phyloP scores from a whole-genome alignment of 2,329 filamentous ascomycete genomes.

The Curvularia eragrostidis region DNA sequence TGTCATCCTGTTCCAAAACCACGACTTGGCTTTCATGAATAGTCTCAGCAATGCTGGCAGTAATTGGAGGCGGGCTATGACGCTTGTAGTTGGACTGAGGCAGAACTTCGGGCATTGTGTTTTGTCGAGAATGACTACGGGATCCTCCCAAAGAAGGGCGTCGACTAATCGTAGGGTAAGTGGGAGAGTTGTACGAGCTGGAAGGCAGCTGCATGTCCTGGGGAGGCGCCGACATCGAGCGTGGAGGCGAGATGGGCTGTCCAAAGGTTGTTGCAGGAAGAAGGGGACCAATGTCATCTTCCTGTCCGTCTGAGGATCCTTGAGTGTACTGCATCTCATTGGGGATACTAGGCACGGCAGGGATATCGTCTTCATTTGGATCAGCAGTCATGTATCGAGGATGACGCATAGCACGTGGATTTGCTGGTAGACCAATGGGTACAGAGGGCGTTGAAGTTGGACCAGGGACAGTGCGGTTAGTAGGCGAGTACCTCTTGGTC shows the following conservation, averaged over 20 bases:
- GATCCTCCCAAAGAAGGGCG: constrained; percentile 48
- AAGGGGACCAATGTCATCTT: constrained; percentile 56
- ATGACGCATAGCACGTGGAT: constrained; percentile 88
- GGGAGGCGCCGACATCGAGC: constrained; percentile 58
- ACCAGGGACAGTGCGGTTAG: constrained; percentile 38
- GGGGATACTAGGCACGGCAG: constrained; percentile 64
- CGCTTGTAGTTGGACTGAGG: constrained; percentile 48
- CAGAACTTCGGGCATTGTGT: constrained; percentile 51
- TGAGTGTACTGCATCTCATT: constrained; percentile 49
- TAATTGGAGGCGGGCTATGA: constrained; percentile 51
- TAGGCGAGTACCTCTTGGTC: constrained; percentile 49
- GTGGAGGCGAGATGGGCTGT: constrained; percentile 47
- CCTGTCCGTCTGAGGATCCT: constrained; percentile 32
- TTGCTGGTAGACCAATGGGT: constrained; percentile 82
- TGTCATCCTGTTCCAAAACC: constrained; percentile 52
- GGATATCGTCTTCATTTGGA: constrained; percentile 57
- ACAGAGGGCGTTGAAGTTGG: constrained; percentile 59
- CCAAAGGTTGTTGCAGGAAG: constrained; percentile 58
- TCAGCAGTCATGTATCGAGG: constrained; percentile 70
- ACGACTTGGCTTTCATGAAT: constrained; percentile 55
- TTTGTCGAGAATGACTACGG: constrained; percentile 51
- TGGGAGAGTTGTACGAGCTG: constrained; percentile 35
- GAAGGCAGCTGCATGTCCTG: constrained; percentile 48
- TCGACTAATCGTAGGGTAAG: constrained; percentile 35
- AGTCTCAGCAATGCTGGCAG: constrained; percentile 62